Evolutionary conservation across 495 filamentous ascomycete genomes (phyloP).

Genomic region (Hypomontagnella monticulosa): DNA sequence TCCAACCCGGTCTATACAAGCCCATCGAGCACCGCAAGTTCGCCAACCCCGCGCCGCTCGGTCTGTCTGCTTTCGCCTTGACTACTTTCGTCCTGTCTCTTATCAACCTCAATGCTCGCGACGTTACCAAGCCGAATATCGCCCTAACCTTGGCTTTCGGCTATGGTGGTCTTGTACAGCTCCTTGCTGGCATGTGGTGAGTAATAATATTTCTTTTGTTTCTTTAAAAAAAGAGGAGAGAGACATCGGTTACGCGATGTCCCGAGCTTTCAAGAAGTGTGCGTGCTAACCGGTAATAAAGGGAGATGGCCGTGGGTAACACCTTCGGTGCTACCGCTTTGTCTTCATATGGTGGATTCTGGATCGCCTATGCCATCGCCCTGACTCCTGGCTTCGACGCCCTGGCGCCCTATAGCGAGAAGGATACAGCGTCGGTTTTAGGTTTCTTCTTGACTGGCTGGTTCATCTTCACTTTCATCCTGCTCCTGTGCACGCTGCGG

Average conservation of each 20-base stretch:
- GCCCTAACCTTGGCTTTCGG: slow-evolving; percentile 76
- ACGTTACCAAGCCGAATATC: slow-evolving; percentile 69
- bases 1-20: slow-evolving; percentile 93
- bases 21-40: slow-evolving; percentile 80
- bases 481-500: slow-evolving; percentile 87
- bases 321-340: slow-evolving; percentile 98
- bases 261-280: background rate
- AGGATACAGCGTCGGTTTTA: slow-evolving; percentile 66
- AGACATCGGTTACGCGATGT: background rate
- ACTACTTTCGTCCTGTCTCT: slow-evolving; percentile 92
- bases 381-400: slow-evolving; percentile 83
- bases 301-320: slow-evolving; percentile 99
- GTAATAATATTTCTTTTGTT: too few relatives aligned
- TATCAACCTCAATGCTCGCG: slow-evolving; percentile 79
- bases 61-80: slow-evolving; percentile 89
- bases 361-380: slow-evolving; percentile 90
- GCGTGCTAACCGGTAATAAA: slow-evolving; percentile 47
- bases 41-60: slow-evolving; percentile 87
- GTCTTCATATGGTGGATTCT: slow-evolving; percentile 98
- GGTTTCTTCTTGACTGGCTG: slow-evolving; percentile 91
- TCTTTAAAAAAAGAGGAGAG: background rate
- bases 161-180: slow-evolving; percentile 90
- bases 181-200: slow-evolving; percentile 97
- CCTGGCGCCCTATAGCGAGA: slow-evolving; percentile 54
- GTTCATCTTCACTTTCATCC: slow-evolving; percentile 97